A percentile compares a stretch with the other conserved stretches of the same genome.
phyloP scores from a whole-genome alignment of 2,329 filamentous ascomycete genomes.

The Purpureocillium takamizusanense region DNA sequence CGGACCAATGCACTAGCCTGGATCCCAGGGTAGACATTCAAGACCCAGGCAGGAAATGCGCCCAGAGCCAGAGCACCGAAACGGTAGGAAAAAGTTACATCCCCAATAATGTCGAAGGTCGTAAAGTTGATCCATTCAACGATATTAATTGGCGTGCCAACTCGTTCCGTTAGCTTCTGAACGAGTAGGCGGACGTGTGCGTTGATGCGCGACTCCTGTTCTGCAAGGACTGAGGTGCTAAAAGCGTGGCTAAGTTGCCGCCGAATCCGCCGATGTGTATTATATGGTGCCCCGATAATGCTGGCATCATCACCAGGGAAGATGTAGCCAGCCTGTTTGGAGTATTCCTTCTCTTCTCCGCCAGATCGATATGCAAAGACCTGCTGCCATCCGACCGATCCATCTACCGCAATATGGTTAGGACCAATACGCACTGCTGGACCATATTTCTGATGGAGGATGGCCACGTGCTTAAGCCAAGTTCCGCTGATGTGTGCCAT shows the following conservation, averaged over 20 bases:
- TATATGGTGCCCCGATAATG: constrained; percentile 8
- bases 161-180: constrained; percentile 9
- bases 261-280: constrained; percentile 11
- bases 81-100: constrained; percentile 32
- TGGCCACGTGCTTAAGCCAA: constrained; percentile 9
- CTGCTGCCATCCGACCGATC: constrained; percentile 22
- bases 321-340: too few species aligned
- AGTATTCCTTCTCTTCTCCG: too few species aligned
- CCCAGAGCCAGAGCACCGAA: constrained; percentile 25
- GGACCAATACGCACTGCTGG: constrained; percentile 31
- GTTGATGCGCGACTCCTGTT: constrained; percentile 18
- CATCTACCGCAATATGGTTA: constrained; percentile 26
- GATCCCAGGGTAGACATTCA: constrained; percentile 1
- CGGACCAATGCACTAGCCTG: constrained; percentile 11
- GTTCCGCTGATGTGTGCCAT: constrained; percentile 9
- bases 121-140: constrained; percentile 26
- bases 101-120: constrained; percentile 31
- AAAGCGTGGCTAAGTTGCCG: constrained; percentile 20
- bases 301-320: constrained; percentile 7
- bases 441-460: constrained; percentile 17
- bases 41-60: constrained; percentile 13
- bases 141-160: constrained; percentile 11
- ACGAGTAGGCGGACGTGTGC: constrained; percentile 18
- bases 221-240: constrained; percentile 16
- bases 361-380: constrained; percentile 16